These are phyloP conservation scores for Limonium bicolor DNA, from an alignment of 148 eudicot genomes.

Conservation along the genomic window DNA sequence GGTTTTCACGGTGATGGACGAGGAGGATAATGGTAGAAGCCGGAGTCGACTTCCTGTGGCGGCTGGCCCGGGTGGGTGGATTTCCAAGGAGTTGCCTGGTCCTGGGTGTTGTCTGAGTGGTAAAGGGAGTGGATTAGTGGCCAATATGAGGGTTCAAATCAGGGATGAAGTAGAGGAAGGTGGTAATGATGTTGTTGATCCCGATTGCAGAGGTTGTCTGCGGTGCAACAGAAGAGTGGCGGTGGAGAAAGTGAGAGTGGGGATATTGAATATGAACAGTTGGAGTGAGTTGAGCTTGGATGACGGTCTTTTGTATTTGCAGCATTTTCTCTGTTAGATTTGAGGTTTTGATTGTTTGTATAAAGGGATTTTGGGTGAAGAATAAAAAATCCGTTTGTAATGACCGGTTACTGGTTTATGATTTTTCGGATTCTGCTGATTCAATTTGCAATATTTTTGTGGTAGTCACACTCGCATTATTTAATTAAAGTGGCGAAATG, in stretches of 20 bases:
- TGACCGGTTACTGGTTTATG: too few relatives aligned
- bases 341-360: too few relatives aligned
- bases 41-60: constrained; percentile 24
- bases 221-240: constrained; percentile 8
- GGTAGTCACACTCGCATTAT: too few relatives aligned
- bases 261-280: constrained; percentile 37
- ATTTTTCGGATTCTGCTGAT: too few relatives aligned
- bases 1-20: constrained; percentile 49
- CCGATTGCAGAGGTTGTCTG: too few relatives aligned
- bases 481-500: too few relatives aligned
- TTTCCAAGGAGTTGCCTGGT: constrained; percentile 57
- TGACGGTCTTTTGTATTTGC: constrained; percentile 54
- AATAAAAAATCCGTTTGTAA: too few relatives aligned
- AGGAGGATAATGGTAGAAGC: constrained; percentile 25
- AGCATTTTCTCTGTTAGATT: constrained; percentile 35
- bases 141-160: constrained; percentile 39
- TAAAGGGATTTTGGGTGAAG: too few relatives aligned
- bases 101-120: constrained; percentile 36
- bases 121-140: constrained; percentile 38
- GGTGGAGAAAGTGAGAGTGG: constrained; percentile 52
- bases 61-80: too few relatives aligned
- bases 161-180: constrained; percentile 7
- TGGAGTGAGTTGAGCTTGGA: constrained; percentile 56
- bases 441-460: too few relatives aligned
- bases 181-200: too few relatives aligned